Conservation (phyloP, 2,329 filamentous ascomycete species). For the Xylaria sp. region DNA sequence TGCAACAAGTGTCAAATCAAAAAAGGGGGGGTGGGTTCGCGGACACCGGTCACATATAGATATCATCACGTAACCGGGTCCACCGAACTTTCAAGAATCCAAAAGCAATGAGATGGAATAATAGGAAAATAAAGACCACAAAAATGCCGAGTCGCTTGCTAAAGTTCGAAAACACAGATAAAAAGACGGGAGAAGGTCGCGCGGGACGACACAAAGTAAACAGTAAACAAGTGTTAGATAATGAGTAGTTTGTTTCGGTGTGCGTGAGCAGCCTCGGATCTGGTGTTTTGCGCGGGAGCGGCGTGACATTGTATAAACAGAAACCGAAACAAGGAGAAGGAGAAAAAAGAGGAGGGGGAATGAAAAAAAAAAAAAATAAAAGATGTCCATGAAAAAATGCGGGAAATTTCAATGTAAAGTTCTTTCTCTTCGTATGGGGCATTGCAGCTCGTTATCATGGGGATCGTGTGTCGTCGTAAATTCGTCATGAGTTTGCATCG, state of each 20-base stretch:
- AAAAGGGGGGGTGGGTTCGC: constrained; percentile 14
- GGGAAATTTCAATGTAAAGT: constrained; percentile 21
- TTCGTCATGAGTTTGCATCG: constrained; percentile 47
- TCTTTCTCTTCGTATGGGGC: constrained; percentile 14
- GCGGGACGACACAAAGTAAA: constrained; percentile 33
- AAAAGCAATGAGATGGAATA: constrained; percentile 34
- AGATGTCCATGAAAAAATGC: constrained; percentile 18
- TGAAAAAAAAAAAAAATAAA: constrained; percentile 18
- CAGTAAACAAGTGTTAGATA: too few relatives aligned
- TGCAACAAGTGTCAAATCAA: constrained; percentile 27
- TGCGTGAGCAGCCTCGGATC: constrained; percentile 40
- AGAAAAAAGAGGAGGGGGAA: constrained; percentile 10
- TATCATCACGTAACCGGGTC: not conserved
- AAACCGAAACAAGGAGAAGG: constrained; percentile 27
- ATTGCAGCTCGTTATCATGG: constrained; percentile 23
- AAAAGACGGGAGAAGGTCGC: constrained; percentile 29
- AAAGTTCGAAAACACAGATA: constrained; percentile 36
- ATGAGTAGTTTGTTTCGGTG: constrained; percentile 33
- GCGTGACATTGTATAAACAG: constrained; percentile 32
- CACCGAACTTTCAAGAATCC: constrained; percentile 2
- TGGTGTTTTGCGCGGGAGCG: constrained; percentile 39
- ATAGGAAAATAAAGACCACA: constrained; percentile 41
- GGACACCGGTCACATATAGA: constrained; percentile 15
- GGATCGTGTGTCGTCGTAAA: constrained; percentile 42
- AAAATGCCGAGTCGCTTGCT: constrained; percentile 45